phyloP scores from a whole-genome alignment of 2,329 filamentous ascomycete genomes.

The Dothiorella sarmentorum region DNA sequence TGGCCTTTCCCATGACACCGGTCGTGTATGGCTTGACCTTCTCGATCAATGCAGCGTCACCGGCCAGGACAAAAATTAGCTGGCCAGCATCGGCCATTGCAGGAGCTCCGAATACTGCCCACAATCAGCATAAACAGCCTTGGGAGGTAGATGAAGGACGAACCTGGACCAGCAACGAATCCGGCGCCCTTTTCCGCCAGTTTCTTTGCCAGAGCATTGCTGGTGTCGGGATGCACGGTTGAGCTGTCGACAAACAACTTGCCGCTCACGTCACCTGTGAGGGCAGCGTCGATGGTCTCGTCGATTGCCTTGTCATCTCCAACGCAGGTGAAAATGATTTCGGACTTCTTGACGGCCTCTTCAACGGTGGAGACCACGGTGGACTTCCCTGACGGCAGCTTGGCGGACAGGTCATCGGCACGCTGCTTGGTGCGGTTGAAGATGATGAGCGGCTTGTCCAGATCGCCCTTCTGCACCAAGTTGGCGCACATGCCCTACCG shows the following conservation, averaged over 20 bases:
- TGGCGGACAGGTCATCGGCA: constrained; percentile 60
- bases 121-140: constrained; percentile 22
- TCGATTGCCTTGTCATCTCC: constrained; percentile 73
- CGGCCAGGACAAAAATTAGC: constrained; percentile 71
- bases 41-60: constrained; percentile 57
- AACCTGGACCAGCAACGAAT: constrained; percentile 68
- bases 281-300: constrained; percentile 56
- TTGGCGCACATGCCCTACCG: constrained; percentile 78
- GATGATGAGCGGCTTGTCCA: constrained; percentile 68
- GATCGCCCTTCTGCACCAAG: constrained; percentile 70
- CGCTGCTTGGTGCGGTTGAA: constrained; percentile 74
- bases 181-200: constrained; percentile 60
- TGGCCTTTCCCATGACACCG: constrained; percentile 66
- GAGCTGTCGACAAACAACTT: constrained; percentile 87
- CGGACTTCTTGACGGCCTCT: constrained; percentile 64
- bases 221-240: constrained; percentile 81
- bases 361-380: constrained; percentile 61
- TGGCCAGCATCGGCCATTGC: constrained; percentile 67
- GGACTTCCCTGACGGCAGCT: constrained; percentile 59
- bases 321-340: constrained; percentile 80
- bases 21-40: constrained; percentile 67
- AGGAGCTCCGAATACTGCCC: constrained; percentile 64
- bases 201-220: constrained; percentile 60
- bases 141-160: constrained; percentile 25
- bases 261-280: constrained; percentile 56